These are phyloP conservation scores for Xylariaceae sp. DNA, from an alignment of 2,329 filamentous ascomycete genomes.

Conservation along the genomic window DNA sequence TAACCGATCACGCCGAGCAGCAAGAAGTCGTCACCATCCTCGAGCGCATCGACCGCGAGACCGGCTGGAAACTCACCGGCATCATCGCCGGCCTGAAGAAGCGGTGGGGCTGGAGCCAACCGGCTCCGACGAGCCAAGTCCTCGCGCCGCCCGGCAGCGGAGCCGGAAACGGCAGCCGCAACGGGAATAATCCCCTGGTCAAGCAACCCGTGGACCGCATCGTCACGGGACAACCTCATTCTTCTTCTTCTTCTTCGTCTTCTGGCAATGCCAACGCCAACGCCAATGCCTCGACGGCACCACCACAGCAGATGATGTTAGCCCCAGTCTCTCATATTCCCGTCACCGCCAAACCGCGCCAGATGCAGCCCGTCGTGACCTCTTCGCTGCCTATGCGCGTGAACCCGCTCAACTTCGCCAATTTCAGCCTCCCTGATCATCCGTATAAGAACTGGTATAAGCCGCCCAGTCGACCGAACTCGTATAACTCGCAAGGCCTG, in stretches of 20 bases:
- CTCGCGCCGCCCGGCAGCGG: conserved; percentile 9
- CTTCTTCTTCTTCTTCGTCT: conserved; percentile 1
- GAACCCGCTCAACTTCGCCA: conserved; percentile 68
- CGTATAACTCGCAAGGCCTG: conserved; percentile 26
- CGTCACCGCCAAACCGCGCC: conserved; percentile 22
- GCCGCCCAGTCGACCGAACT: conserved; percentile 51
- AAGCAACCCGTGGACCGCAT: conserved; percentile 21
- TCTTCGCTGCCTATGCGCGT: conserved; percentile 36
- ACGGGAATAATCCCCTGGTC: neutral
- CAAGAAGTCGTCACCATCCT: conserved; percentile 75
- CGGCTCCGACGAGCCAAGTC: conserved; percentile 25
- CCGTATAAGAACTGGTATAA: conserved; percentile 79
- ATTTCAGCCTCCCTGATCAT: conserved; percentile 72
- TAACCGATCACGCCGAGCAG: conserved; percentile 66
- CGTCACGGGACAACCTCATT: conserved; percentile 9
- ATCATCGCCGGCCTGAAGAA: conserved; percentile 67
- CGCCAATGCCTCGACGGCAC: conserved; percentile 8
- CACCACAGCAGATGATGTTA: conserved; percentile 25
- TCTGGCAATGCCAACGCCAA: neutral
- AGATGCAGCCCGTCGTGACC: conserved; percentile 30
- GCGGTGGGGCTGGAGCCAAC: conserved; percentile 65
- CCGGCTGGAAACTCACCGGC: conserved; percentile 70
- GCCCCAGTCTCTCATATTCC: conserved; percentile 22
- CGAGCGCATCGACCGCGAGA: conserved; percentile 66
- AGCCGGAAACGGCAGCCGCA: neutral